Evolutionary conservation across 208 protist genomes (phyloP).

Genomic region (Trypanosomatidae sp.): DNA sequence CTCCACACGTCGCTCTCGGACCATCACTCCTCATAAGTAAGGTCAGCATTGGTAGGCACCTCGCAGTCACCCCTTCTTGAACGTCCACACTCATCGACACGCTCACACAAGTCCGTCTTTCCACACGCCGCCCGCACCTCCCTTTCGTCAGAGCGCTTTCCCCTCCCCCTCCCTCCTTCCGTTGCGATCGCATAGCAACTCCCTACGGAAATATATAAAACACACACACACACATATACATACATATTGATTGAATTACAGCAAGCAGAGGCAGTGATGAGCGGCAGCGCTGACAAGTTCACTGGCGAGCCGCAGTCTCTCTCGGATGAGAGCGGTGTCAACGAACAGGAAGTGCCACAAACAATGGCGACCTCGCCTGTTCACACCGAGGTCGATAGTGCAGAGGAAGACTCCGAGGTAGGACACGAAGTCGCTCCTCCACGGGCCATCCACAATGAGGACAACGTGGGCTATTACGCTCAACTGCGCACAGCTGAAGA

Average conservation of each 20-base stretch:
- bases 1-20: neutral
- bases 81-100: neutral
- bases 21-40: neutral
- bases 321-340: neutral
- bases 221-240: neutral
- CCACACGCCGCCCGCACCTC: neutral
- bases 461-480: constrained; percentile 15
- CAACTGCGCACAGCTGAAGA: constrained; percentile 12
- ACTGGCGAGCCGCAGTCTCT: neutral
- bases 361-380: constrained; percentile 3
- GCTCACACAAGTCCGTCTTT: neutral
- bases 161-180: neutral
- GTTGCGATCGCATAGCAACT: neutral
- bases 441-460: neutral
- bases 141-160: neutral
- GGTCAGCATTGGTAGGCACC: neutral
- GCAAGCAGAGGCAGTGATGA: neutral
- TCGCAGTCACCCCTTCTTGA: neutral
- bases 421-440: constrained; percentile 15
- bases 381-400: neutral
- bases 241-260: neutral
- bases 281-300: neutral
- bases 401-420: constrained; percentile 7
- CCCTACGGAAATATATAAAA: neutral
- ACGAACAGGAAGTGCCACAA: constrained; percentile 7